phyloP scores from a whole-genome alignment of 305 asterid genomes.

The Fraxinus floribunda region DNA sequence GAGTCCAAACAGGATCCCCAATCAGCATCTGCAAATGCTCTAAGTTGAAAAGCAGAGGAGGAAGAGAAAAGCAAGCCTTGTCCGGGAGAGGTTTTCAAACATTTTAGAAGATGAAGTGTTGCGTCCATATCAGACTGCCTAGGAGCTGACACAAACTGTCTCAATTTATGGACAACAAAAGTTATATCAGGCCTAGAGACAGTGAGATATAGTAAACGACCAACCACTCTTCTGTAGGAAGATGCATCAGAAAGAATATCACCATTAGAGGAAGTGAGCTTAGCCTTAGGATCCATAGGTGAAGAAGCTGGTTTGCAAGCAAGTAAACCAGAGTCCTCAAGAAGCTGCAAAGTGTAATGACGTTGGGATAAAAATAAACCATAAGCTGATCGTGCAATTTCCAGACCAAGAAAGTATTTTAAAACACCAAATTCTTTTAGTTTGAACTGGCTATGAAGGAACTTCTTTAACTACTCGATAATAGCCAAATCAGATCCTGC shows the following conservation, averaged over 20 bases:
- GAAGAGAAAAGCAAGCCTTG: not conserved
- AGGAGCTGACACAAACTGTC: too few species aligned
- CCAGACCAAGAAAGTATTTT: not conserved
- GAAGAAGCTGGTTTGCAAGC: not conserved
- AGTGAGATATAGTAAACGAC: not conserved
- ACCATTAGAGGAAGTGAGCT: not conserved
- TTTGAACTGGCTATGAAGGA: too few species aligned
- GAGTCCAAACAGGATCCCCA: not conserved
- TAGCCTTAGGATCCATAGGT: not conserved
- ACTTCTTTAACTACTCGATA: too few species aligned
- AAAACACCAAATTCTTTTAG: not conserved
- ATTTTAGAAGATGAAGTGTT: too few species aligned
- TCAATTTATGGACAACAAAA: too few species aligned
- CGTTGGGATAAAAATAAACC: not conserved
- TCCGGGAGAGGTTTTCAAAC: too few species aligned
- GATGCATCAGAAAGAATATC: not conserved
- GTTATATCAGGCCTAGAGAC: too few species aligned
- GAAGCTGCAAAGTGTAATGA: not conserved
- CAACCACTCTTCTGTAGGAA: not conserved
- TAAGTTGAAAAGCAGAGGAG: not conserved
- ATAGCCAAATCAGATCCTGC: not conserved
- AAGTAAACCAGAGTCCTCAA: not conserved
- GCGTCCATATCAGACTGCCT: too few species aligned
- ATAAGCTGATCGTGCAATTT: not conserved
- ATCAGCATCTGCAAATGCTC: not conserved